A percentile compares a stretch with the other conserved stretches of the same genome.
These are phyloP conservation scores for Trametes pubescens DNA, from an alignment of 1,284 basidiomycete species.

Conservation along the genomic window DNA sequence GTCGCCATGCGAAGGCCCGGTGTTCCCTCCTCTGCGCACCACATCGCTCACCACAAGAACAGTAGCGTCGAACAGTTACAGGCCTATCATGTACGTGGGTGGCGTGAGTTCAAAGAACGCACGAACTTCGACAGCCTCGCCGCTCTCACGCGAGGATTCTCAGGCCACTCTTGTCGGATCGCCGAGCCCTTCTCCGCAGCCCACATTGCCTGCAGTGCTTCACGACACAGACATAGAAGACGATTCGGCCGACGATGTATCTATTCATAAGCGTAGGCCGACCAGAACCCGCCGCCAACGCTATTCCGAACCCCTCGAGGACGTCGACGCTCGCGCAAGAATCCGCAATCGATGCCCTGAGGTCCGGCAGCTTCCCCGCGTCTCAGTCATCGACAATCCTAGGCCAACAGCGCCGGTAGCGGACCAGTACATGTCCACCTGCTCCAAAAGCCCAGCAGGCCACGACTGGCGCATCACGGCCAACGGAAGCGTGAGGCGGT, in stretches of 20 bases:
- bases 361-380: neutral
- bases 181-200: neutral
- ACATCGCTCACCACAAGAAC: neutral
- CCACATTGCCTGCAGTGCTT: neutral
- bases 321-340: neutral
- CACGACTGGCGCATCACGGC: conserved; percentile 23
- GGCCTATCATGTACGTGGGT: conserved; percentile 32
- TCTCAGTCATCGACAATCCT: conserved; percentile 23
- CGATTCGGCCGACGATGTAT: neutral
- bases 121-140: neutral
- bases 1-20: neutral
- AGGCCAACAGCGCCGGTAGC: conserved; percentile 27
- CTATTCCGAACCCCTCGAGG: neutral
- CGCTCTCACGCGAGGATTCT: conserved; percentile 17
- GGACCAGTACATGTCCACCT: conserved; percentile 1
- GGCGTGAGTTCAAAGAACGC: conserved; percentile 25
- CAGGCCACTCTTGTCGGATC: conserved; percentile 21
- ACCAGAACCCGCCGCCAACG: neutral
- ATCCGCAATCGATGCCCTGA: neutral
- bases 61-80: conserved; percentile 31
- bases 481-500: conserved; percentile 21
- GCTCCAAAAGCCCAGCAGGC: conserved; percentile 2
- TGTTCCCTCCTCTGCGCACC: neutral
- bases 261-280: neutral
- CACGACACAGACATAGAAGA: conserved; percentile 1